Base-by-base conservation (phyloP, 1,284 basidiomycete species). In the Agroathelia rolfsii region DNA sequence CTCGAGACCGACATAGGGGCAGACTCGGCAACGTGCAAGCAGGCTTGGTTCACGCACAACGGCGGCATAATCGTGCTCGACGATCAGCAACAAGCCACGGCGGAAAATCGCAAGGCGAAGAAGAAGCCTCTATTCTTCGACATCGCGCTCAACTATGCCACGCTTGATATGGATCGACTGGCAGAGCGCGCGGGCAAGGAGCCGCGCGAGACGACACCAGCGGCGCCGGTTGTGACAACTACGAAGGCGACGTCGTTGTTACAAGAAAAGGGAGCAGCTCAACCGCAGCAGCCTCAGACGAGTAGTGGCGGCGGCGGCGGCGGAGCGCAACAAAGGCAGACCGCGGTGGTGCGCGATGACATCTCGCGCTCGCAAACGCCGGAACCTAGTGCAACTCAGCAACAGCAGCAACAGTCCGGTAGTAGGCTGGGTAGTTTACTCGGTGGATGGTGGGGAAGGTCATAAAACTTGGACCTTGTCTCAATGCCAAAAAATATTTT, bases 81-180 rank as follows among this genome's bases (percentile, higher is more conserved):
- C 35, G n/a, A n/a, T n/a, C n/a, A n/a, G n/a, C n/a, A n/a, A n/a
- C n/a, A n/a, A n/a, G n/a, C n/a, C n/a, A n/a, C n/a, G n/a, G n/a
- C n/a, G n/a, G n/a, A n/a, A n/a, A n/a, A n/a, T n/a, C 48, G 59
- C 26, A 65, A 65, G 41, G 51, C 61, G 18, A 61, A 76, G 53
- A 77, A 80, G 59, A 92, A 92, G 52, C 85, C 84, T 6, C 50
- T 89, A 20, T 94, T 94, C 64, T 94, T 90, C 57, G 87, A 94
- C 52, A 83, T 88, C 43, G 90, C 88, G n/a, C 75, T 90, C 50
- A 94, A 93, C 56, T 94, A 93, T 48, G 76, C 89, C 35, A 76
- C 82, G 45, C 53, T 89, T 36, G 83, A 86, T 47, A 79, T 92
- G 72, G 83, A 87, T 28, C 63, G 72, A 30, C 58, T 94, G 35